These are phyloP conservation scores for Posidonia oceanica DNA, from an alignment of 116 monocot species.

Conservation along the genomic window DNA sequence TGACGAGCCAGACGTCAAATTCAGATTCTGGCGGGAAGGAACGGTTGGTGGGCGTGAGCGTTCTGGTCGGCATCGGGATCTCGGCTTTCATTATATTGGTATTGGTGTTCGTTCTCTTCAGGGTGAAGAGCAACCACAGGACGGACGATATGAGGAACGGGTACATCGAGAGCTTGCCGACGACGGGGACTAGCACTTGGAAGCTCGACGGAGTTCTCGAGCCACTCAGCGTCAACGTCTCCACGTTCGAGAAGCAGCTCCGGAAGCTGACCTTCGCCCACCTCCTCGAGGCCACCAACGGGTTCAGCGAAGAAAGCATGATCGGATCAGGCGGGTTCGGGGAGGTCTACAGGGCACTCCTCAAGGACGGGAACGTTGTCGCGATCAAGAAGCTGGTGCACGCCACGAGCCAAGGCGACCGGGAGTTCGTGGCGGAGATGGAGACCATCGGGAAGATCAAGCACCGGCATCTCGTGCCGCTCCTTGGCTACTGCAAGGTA, in stretches of 20 bases:
- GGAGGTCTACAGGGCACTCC: slow-evolving; percentile 68
- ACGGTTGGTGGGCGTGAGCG: slow-evolving; percentile 23
- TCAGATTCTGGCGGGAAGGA: not conserved
- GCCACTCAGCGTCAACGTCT: slow-evolving; percentile 68
- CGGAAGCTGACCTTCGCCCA: slow-evolving; percentile 68
- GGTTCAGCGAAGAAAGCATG: slow-evolving; percentile 70
- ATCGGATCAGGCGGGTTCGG: slow-evolving; percentile 94
- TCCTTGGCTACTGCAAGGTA: slow-evolving; percentile 91
- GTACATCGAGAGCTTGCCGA: slow-evolving; percentile 43
- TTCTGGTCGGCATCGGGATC: slow-evolving; percentile 45
- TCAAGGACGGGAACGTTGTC: slow-evolving; percentile 47
- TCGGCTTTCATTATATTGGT: slow-evolving; percentile 42
- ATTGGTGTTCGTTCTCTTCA: slow-evolving; percentile 39
- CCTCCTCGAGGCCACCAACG: slow-evolving; percentile 80
- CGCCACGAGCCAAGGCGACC: slow-evolving; percentile 60
- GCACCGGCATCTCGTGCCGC: slow-evolving; percentile 83
- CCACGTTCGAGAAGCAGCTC: slow-evolving; percentile 76
- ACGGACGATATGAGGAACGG: slow-evolving; percentile 11
- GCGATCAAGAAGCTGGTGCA: slow-evolving; percentile 88
- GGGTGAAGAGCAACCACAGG: slow-evolving; percentile 30
- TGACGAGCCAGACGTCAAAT: not conserved
- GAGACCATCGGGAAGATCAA: slow-evolving; percentile 94
- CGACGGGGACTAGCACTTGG: slow-evolving; percentile 36
- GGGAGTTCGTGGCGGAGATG: slow-evolving; percentile 95
- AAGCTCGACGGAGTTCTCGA: slow-evolving; percentile 38